phyloP scores from a whole-genome alignment of 2,329 filamentous ascomycete genomes.

The Bipolaris victoriae region DNA sequence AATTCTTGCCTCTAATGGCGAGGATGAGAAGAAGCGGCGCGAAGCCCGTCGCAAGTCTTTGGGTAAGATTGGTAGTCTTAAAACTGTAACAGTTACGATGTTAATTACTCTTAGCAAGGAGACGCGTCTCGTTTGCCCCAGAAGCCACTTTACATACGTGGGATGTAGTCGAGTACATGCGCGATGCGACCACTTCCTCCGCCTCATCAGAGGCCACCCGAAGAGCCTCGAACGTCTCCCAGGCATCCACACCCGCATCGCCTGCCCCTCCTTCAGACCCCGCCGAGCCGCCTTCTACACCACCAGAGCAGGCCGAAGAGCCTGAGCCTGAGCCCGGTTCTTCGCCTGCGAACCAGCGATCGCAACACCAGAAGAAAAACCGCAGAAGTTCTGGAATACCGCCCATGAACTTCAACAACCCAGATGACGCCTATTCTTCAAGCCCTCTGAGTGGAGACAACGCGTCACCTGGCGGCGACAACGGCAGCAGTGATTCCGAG shows the following conservation, averaged over 20 bases:
- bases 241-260: constrained; percentile 37
- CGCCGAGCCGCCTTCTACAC: constrained; percentile 67
- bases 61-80: constrained; percentile 53
- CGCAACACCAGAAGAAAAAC: constrained; percentile 66
- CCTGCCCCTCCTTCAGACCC: constrained; percentile 53
- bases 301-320: constrained; percentile 65
- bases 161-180: constrained; percentile 87
- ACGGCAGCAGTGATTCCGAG: constrained; percentile 61
- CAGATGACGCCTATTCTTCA: constrained; percentile 72
- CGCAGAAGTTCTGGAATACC: constrained; percentile 70
- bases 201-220: constrained; percentile 76
- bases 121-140: constrained; percentile 94
- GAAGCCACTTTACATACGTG: constrained; percentile 97
- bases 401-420: constrained; percentile 68
- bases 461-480: constrained; percentile 47
- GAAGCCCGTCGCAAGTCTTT: constrained; percentile 92
- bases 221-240: constrained; percentile 68
- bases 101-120: constrained; percentile 64
- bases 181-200: constrained; percentile 80
- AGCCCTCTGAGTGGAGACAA: constrained; percentile 74
- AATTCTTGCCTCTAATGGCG: constrained; percentile 63
- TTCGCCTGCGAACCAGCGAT: constrained; percentile 69
- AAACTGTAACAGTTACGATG: not conserved
- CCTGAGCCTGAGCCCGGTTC: constrained; percentile 63
- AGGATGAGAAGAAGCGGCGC: constrained; percentile 68